Evolutionary conservation across 2,329 filamentous ascomycete species (phyloP).

Genomic region (Ophioceras dolichostomum): DNA sequence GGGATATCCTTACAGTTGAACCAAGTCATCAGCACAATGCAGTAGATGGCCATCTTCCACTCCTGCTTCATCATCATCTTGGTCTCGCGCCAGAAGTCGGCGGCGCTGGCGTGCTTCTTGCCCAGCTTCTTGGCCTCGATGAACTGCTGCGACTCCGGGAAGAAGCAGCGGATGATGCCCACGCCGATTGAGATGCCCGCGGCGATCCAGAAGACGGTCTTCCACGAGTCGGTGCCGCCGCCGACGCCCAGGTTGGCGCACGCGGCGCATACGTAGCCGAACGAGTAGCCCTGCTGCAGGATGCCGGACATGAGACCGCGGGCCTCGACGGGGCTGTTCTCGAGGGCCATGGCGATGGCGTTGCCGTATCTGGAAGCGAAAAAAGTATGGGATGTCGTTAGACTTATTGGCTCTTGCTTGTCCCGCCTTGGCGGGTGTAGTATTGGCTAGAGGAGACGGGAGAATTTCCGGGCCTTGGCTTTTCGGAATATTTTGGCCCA

Average conservation of each 20-base stretch:
- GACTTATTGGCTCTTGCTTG: no score
- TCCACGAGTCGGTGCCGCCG: constrained; percentile 51
- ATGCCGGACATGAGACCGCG: constrained; percentile 74
- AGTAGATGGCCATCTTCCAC: constrained; percentile 52
- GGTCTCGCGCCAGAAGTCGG: constrained; percentile 4
- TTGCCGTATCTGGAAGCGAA: constrained; percentile 53
- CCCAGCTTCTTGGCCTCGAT: constrained; percentile 40
- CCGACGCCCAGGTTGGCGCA: constrained; percentile 41
- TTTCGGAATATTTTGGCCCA: no score
- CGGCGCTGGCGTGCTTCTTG: constrained; percentile 1
- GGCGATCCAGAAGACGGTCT: constrained; percentile 62
- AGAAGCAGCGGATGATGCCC: constrained; percentile 54
- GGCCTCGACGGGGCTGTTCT: constrained; percentile 44
- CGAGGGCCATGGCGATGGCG: constrained; percentile 65
- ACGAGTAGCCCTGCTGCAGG: constrained; percentile 68
- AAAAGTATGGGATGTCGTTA: no score
- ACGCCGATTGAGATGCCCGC: constrained; percentile 54
- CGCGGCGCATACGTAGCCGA: constrained; percentile 70
- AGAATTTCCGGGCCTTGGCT: no score
- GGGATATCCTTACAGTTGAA: constrained; percentile 17
- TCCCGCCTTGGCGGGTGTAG: no score
- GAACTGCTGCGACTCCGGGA: constrained; percentile 69
- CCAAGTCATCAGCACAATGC: constrained; percentile 67
- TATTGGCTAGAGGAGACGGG: no score
- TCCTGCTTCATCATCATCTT: constrained; percentile 4